phyloP scores from a whole-genome alignment of 345 rosid species.

The Citrus medica region DNA sequence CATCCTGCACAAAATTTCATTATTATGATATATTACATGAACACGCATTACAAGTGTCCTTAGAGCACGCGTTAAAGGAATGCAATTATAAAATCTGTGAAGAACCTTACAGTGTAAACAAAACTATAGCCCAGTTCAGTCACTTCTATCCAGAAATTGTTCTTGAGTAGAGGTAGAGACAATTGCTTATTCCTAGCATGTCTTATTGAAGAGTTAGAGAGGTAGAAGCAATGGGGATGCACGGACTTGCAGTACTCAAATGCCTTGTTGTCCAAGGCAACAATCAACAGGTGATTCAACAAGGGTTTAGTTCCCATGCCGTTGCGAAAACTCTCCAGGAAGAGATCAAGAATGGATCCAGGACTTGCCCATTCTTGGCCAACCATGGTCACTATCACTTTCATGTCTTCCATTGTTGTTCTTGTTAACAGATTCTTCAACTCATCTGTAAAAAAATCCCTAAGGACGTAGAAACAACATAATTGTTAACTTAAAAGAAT shows the following conservation, averaged over 20 bases:
- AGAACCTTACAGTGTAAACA: conserved; percentile 37
- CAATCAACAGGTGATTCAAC: conserved; percentile 47
- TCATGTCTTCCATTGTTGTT: conserved; percentile 28
- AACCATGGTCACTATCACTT: conserved; percentile 42
- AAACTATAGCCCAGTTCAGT: conserved; percentile 41
- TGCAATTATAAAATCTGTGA: not conserved
- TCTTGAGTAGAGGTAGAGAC: not conserved
- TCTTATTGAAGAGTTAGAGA: not conserved
- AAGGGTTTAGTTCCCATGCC: conserved; percentile 36
- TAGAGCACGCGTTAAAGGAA: too few relatives aligned
- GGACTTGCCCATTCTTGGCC: conserved; percentile 39
- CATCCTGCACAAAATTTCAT: conserved; percentile 33
- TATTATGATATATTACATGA: not conserved
- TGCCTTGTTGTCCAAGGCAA: conserved; percentile 36
- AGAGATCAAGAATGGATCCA: conserved; percentile 43
- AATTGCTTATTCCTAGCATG: not conserved
- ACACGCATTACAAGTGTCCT: too few relatives aligned
- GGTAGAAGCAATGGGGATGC: conserved; percentile 43
- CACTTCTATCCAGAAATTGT: conserved; percentile 19
- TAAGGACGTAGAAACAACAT: not conserved
- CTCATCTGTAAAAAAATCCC: not conserved
- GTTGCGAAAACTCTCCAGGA: conserved; percentile 46
- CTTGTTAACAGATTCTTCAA: conserved; percentile 25
- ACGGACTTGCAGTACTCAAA: conserved; percentile 29
- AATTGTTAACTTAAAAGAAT: too few relatives aligned